Evolutionary conservation across 2,329 filamentous ascomycete genomes (phyloP), one percentile per base, ranked within the genome.

Genomic region (Aspergillus fijiensis): DNA sequence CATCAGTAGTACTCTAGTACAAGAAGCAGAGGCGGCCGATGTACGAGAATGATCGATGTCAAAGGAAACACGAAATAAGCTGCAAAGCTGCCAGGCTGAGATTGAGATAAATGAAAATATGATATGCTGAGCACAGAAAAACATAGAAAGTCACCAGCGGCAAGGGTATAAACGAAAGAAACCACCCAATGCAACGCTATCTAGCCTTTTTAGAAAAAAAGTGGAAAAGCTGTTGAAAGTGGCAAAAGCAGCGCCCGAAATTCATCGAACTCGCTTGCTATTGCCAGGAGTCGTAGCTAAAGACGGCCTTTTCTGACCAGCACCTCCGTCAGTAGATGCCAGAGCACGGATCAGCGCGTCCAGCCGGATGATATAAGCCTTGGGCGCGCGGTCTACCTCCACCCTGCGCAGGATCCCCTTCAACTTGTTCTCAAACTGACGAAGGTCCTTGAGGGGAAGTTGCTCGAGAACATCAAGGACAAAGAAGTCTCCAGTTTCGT

Each of bases 341-440:
- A 69, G 69, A 31, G 59, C 60, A 25, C 74, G 69, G 31, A 76
- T 68, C 49, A 79, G 51, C 3, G 63, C 60, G 35, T 65, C 67
- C 14, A 79, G 65, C 39, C 71, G 72, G 31, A 73, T 60, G 31
- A 77, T 67, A 54, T 74, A 79, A 9, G 65, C 64, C 54, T 68
- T 70, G 16, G 76, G 76, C 0, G 74, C 74, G 23, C 72, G 70
- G 57, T 79, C 77, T 47, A 77, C 72, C 64, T 82, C 76, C 54
- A 83, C 77, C 65, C 81, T 79, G 63, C 65, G 66, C 16, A 75
- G 70, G 12, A 76, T 69, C 5, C 64, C 65, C 12, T 65, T 65
- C 31, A 80, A 65, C 29, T 66, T 70, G n/a, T 64, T 54, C 16
- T 64, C 57, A 54, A 71, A 74, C 29, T 71, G 69, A 42, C 67